Evolutionary conservation across 78 protist species (phyloP).

Genomic region (Cavenderia fasciculata): DNA sequence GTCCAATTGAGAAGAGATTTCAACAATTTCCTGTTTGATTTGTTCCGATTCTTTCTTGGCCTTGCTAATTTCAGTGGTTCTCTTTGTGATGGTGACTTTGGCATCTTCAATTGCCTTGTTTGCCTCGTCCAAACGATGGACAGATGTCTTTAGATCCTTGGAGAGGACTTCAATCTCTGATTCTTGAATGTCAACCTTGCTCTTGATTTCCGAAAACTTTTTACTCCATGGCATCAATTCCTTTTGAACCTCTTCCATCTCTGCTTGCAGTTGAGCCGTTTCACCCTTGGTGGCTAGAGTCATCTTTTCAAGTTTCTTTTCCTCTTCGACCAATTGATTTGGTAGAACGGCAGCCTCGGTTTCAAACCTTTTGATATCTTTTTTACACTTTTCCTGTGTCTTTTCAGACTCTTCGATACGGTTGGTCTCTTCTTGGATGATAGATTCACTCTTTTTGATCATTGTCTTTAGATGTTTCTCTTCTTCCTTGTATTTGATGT

Average conservation of each 20-base stretch:
- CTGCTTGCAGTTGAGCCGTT: conserved; percentile 60
- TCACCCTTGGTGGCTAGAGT: conserved; percentile 68
- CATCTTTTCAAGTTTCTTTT: conserved; percentile 70
- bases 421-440: conserved; percentile 47
- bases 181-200: conserved; percentile 38
- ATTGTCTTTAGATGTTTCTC: conserved; percentile 46
- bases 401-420: conserved; percentile 1
- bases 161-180: conserved; percentile 76
- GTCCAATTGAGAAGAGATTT: neutral
- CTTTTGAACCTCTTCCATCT: conserved; percentile 87
- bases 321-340: conserved; percentile 44
- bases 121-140: conserved; percentile 38
- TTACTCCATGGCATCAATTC: conserved; percentile 80
- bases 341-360: conserved; percentile 19
- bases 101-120: conserved; percentile 23
- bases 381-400: neutral
- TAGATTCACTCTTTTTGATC: conserved; percentile 24
- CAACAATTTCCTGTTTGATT: neutral
- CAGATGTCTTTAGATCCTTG: conserved; percentile 16
- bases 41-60: conserved; percentile 27
- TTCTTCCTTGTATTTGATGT: conserved; percentile 43
- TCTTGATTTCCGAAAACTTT: conserved; percentile 24
- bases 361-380: conserved; percentile 24
- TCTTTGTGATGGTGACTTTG: neutral
- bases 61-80: conserved; percentile 2